phyloP scores from a whole-genome alignment of 495 filamentous ascomycete species.

The Cercophora samala region DNA sequence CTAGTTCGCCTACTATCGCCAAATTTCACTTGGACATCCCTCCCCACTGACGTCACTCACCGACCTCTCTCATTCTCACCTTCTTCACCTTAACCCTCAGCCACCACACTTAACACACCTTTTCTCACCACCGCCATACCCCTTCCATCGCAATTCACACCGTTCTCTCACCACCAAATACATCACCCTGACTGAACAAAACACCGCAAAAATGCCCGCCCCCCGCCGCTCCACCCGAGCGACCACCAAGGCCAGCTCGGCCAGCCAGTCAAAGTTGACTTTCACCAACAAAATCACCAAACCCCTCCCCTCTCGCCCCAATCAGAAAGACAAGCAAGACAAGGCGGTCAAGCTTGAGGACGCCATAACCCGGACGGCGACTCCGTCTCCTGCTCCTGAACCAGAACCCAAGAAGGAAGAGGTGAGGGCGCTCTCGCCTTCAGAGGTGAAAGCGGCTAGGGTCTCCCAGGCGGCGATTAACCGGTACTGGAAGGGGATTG shows the following conservation, averaged over 20 bases:
- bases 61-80: neutral
- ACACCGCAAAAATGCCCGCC: constrained; percentile 55
- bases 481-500: constrained; percentile 68
- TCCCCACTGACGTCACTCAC: neutral
- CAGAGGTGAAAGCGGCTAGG: constrained; percentile 55
- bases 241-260: constrained; percentile 28
- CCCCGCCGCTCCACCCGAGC: constrained; percentile 56
- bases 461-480: constrained; percentile 62
- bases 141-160: too few species aligned
- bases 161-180: neutral
- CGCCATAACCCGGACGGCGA: constrained; percentile 19
- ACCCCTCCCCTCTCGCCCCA: constrained; percentile 15
- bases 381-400: neutral
- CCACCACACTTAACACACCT: neutral
- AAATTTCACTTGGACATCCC: neutral
- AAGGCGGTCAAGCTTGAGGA: constrained; percentile 23
- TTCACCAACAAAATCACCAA: constrained; percentile 79
- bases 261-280: constrained; percentile 67
- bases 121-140: neutral
- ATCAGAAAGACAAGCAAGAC: constrained; percentile 28
- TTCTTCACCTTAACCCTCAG: neutral
- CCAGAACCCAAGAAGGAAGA: constrained; percentile 19
- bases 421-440: constrained; percentile 29
- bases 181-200: neutral
- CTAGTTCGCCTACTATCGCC: neutral